Evolutionary conservation across 2,329 filamentous ascomycete genomes (phyloP), one percentile per base, ranked within the genome.

Genomic region (Aureobasidium lini): DNA sequence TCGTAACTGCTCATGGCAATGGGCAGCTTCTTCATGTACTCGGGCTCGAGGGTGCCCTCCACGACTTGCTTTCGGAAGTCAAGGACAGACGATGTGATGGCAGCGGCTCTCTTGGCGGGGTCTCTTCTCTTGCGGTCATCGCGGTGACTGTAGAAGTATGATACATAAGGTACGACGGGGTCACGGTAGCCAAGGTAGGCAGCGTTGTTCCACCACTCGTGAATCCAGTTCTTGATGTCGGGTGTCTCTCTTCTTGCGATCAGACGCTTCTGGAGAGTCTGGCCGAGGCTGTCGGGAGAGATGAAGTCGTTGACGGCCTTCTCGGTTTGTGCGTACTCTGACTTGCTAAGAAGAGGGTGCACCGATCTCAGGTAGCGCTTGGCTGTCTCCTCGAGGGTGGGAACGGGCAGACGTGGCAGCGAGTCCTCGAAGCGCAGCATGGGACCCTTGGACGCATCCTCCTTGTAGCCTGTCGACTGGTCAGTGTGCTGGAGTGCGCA

Each of bases 1-100:
- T 96, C 81, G 80, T 96, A 97, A 71, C 90, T 94, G 80, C 91
- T 91, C 94, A 99, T 99, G 75, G 92, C 94, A 71, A 97, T 93
- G 62, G 94, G 94, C 61, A 95, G 82, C 77, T 91, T 92, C 80
- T 95, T 95, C 91, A 99, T 96, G 78, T 96, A 97, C 76, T 99
- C 94, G 28, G 94, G 94, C 79, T 99, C 94, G 56, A 99, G 80
- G 7, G 84, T 86, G 65, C 87, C 86, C 44, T 75, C 73, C 71
- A 96, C 93, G 18, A 97, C 93, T 77, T 91, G 85, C 75, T 87
- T 88, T 83, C 96, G 96, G 81, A 99, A 99, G 71, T 95, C 90
- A 40, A 99, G 82, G 1, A 85, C 87, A 7, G 90, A 87, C 1
- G 89, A 90, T 1, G 89, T 86, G 65, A 99, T 88, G 64, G 93